phyloP scores from a whole-genome alignment of 129 eudicot genomes.

The Artemisia annua region DNA sequence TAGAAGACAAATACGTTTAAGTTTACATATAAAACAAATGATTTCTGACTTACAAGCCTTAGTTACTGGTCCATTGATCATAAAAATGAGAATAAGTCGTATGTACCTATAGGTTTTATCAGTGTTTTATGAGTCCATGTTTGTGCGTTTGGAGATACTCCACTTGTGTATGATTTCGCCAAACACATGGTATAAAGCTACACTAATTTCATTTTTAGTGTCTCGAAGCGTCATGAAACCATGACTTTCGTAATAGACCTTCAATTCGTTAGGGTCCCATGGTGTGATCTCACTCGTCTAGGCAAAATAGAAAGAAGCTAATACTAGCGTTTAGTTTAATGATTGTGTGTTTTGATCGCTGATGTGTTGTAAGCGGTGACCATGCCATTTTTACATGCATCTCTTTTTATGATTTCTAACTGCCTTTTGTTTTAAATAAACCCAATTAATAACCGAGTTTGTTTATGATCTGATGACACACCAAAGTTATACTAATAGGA shows the following conservation, averaged over 20 bases:
- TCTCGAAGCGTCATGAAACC: conserved; percentile 64
- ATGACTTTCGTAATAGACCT: conserved; percentile 70
- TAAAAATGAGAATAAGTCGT: too few species aligned
- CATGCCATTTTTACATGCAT: conserved; percentile 83
- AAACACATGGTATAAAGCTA: too few species aligned
- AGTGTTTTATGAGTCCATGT: too few species aligned
- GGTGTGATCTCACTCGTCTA: conserved; percentile 50
- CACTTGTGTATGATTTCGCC: conserved; percentile 58
- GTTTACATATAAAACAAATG: too few species aligned
- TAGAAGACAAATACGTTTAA: too few species aligned
- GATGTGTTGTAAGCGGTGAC: conserved; percentile 80
- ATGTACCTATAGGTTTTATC: too few species aligned
- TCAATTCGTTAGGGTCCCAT: conserved; percentile 42
- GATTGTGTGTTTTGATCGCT: conserved; percentile 51
- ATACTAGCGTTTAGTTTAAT: neutral
- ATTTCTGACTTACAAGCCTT: too few species aligned
- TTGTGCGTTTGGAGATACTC: conserved; percentile 13
- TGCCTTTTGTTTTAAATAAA: conserved; percentile 48
- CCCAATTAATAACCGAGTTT: neutral
- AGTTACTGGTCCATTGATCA: too few species aligned
- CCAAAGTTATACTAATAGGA: neutral
- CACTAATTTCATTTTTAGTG: conserved; percentile 36
- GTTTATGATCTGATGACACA: neutral
- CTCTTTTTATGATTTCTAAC: conserved; percentile 28
- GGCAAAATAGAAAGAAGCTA: conserved; percentile 18